Evolutionary conservation across 345 rosid species (phyloP).

Genomic region (Mangifera indica): DNA sequence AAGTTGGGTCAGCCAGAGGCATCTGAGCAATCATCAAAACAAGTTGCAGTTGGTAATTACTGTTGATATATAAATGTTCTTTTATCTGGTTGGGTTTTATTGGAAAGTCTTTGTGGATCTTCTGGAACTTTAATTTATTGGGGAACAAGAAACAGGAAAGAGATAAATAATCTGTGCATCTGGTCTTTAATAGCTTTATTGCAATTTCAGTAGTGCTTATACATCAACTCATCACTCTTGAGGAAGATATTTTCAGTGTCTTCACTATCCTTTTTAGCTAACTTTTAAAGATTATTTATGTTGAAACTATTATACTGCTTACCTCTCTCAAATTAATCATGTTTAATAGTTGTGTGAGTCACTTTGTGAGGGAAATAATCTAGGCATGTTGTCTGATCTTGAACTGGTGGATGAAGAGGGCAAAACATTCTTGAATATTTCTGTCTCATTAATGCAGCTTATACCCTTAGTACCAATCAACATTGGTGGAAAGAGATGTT

Average conservation of each 20-base stretch:
- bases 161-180: neutral
- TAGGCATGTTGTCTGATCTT: slow-evolving; percentile 37
- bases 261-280: neutral
- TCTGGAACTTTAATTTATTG: slow-evolving; percentile 2
- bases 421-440: slow-evolving; percentile 70
- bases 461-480: slow-evolving; percentile 76
- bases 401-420: slow-evolving; percentile 41
- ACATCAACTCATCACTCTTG: neutral
- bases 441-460: slow-evolving; percentile 96
- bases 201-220: too few species aligned
- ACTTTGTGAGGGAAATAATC: slow-evolving; percentile 23
- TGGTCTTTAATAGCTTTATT: neutral
- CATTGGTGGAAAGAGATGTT: slow-evolving; percentile 92
- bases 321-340: neutral
- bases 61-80: slow-evolving; percentile 35
- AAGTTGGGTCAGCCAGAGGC: slow-evolving; percentile 54
- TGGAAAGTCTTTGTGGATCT: slow-evolving; percentile 19
- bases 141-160: neutral
- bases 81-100: slow-evolving; percentile 27
- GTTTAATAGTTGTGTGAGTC: slow-evolving; percentile 8
- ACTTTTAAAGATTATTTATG: neutral
- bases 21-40: slow-evolving; percentile 46
- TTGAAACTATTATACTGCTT: neutral
- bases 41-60: slow-evolving; percentile 80
- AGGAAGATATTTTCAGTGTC: neutral